Percentiles rank a stretch among this genome's conserved stretches.
Conservation (phyloP, 2,329 filamentous ascomycete species). For the Colletotrichum tanaceti region DNA sequence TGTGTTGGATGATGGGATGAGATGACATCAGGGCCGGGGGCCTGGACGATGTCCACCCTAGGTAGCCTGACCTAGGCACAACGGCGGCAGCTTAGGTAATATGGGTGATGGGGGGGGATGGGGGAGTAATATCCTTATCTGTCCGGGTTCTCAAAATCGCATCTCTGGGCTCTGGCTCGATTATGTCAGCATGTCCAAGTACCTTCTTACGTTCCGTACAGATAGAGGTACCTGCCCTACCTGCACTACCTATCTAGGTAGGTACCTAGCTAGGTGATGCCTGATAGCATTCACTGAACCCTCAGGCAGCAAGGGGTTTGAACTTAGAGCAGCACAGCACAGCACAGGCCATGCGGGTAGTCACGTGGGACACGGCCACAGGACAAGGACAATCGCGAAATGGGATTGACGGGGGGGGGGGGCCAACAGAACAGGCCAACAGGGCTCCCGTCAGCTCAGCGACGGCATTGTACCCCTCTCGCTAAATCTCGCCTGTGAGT, state of each 20-base stretch:
- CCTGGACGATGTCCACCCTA: too few species aligned
- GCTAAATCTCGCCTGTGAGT: conserved; percentile 50
- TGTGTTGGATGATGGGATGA: not conserved
- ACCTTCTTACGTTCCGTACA: too few species aligned
- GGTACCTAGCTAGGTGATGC: not conserved
- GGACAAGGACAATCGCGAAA: conserved; percentile 17
- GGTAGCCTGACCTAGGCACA: too few species aligned
- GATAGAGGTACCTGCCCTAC: too few species aligned
- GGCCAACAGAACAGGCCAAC: conserved; percentile 4
- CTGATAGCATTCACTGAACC: not conserved
- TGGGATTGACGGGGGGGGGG: conserved; percentile 32
- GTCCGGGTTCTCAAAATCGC: conserved; percentile 36
- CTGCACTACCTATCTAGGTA: too few species aligned
- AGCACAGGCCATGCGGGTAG: not conserved
- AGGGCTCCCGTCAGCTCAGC: not conserved
- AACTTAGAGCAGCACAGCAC: not conserved
- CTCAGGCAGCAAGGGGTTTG: not conserved
- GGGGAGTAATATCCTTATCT: conserved; percentile 32
- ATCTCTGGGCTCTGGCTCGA: not conserved
- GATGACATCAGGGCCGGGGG: conserved; percentile 27
- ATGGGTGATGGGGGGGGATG: not conserved
- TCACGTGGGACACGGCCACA: conserved; percentile 33
- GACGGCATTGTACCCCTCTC: conserved; percentile 38
- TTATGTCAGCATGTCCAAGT: not conserved
- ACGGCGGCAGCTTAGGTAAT: not conserved